Percentiles rank a stretch among this genome's conserved stretches.
These are phyloP conservation scores for Silene coronaria DNA, from an alignment of 179 eudicot genomes.

Conservation along the genomic window DNA sequence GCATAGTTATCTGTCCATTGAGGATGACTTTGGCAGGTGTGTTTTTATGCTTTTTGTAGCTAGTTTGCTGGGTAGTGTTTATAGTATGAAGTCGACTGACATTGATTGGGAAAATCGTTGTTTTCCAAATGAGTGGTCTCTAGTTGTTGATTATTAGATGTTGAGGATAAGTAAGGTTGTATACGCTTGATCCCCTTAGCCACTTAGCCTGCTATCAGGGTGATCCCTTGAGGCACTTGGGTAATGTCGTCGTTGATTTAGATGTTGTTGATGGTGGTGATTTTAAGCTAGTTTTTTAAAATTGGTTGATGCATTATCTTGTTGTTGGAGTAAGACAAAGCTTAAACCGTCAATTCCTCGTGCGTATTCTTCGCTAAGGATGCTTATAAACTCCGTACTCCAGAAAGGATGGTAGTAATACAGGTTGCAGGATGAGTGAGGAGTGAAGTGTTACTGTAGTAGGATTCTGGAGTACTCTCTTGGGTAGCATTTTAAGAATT, in stretches of 20 bases:
- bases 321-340: background rate
- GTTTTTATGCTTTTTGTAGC: background rate
- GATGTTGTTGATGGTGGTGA: background rate
- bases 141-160: background rate
- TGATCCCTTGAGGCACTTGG: background rate
- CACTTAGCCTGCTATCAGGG: too few species aligned
- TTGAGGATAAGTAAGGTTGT: too few species aligned
- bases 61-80: background rate
- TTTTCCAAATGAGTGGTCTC: background rate
- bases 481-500: background rate
- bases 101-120: too few species aligned
- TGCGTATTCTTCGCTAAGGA: background rate
- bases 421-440: background rate
- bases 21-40: constrained; percentile 54
- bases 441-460: background rate
- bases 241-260: background rate
- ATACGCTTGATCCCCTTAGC: too few species aligned
- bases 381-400: background rate
- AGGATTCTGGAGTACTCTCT: background rate
- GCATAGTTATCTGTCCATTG: too few species aligned
- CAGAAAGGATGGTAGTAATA: background rate
- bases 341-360: background rate
- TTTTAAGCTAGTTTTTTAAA: background rate
- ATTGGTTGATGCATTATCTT: background rate
- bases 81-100: constrained; percentile 3